Conservation (phyloP, 768 basidiomycete genomes). For the Mycena crocata region DNA sequence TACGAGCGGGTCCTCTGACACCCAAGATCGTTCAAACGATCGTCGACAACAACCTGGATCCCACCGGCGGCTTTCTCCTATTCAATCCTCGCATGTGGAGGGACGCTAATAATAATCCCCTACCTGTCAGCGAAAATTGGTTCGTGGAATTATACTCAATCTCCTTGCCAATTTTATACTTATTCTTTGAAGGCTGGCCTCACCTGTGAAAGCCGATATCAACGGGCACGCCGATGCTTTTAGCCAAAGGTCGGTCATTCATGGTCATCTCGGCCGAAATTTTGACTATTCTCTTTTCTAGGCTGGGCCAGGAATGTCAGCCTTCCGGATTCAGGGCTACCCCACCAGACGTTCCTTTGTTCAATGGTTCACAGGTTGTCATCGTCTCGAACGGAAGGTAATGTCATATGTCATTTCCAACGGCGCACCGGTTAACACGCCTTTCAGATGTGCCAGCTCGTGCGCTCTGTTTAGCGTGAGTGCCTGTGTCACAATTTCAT, state of each 20-base stretch:
- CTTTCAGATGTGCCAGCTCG: constrained; percentile 56
- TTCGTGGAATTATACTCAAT: too few species aligned
- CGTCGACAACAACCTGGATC: constrained; percentile 54
- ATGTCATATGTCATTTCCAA: neutral
- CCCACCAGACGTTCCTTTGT: constrained; percentile 58
- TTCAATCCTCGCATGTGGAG: constrained; percentile 65
- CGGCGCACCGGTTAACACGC: neutral
- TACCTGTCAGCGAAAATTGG: constrained; percentile 57
- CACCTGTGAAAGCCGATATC: too few species aligned
- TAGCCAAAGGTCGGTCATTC: constrained; percentile 54
- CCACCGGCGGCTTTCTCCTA: constrained; percentile 56
- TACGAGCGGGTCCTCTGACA: constrained; percentile 57
- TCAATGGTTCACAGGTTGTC: constrained; percentile 59
- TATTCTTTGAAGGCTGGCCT: too few species aligned
- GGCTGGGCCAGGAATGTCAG: constrained; percentile 61
- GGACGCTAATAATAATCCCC: constrained; percentile 57
- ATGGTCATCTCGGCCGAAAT: neutral
- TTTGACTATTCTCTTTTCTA: constrained; percentile 27
- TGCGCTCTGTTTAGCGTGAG: constrained; percentile 60
- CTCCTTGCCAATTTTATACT: too few species aligned
- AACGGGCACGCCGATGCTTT: constrained; percentile 64
- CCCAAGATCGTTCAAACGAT: constrained; percentile 63
- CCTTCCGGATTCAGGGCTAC: constrained; percentile 52
- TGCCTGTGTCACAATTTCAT: constrained; percentile 3
- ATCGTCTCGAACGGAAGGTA: constrained; percentile 65